Base-by-base conservation (phyloP, 192 early-diverging fungal genomes). In the Funneliformis mosseae region DNA sequence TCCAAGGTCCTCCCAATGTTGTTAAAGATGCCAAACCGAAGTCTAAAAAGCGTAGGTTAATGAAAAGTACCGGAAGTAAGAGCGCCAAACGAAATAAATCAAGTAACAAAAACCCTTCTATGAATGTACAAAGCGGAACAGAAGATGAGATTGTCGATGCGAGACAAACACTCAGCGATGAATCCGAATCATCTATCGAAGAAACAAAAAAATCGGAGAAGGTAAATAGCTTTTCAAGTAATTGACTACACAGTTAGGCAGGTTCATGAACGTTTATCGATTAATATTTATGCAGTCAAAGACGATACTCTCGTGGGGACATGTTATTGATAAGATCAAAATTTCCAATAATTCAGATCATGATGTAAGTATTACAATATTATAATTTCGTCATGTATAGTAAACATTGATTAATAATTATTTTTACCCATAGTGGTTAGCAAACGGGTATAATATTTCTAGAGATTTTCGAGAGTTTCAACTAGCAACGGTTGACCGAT, bases 401-500 rank as follows among this genome's bases (percentile, higher is more conserved):
- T n/a, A 43, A 73, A 5, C 2, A 9, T 42, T 42, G 39, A 71
- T 38, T 71, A 71, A 71, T 71, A 7, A 70, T 70, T 25, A 43
- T 73, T 73, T 73, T 73, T 73, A 73, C 43, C 4, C 23, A 43
- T 72, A 72, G 70, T 72, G 70, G 70, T 39, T 72, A 5, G 70
- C 42, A 0, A 18, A 72, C 10, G 41, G 23, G 2, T 25, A 72
- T 18, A 72, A 72, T 45, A 45, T 72, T 25, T 72, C 41, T 0
- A 39, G 8, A n/a, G 41, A 72, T 72, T 72, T 72, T 25, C 70
- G 42, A 8, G 43, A 72, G 0, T 72, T 72, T 18, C 70, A 72
- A 45, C 2, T 3, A 11, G 23, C 0, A 8, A 45, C 43, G 43
- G 23, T 72, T 43, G 43, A 72, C 0, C 41, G 10, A 46, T 45